phyloP scores from a whole-genome alignment of 1,139 yeast genomes.

The Lodderomyces parapsilosis region DNA sequence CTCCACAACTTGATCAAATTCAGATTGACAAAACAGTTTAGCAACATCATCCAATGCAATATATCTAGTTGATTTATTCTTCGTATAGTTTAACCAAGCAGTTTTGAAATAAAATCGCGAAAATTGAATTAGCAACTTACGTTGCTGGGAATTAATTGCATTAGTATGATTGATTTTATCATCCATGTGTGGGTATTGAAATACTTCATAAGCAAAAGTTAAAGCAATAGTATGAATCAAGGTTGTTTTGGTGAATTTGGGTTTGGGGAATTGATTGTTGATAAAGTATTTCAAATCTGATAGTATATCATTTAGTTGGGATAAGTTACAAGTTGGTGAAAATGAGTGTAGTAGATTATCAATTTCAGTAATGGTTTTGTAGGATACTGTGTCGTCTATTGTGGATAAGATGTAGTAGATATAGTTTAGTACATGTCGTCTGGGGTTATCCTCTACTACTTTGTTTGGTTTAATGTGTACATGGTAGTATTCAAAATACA shows the following conservation, averaged over 20 bases:
- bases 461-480: constrained; percentile 2
- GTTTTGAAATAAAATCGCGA: constrained; percentile 1
- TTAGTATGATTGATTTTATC: background rate
- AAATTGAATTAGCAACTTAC: background rate
- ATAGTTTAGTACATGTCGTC: constrained; percentile 7
- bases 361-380: background rate
- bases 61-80: background rate
- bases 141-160: background rate
- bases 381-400: background rate
- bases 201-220: constrained; percentile 9
- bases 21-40: background rate
- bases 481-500: constrained; percentile 8
- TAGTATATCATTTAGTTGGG: background rate
- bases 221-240: constrained; percentile 7
- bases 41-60: constrained; percentile 1
- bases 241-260: constrained; percentile 1
- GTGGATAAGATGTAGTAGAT: constrained; percentile 4
- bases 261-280: background rate
- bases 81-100: background rate
- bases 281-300: constrained; percentile 4
- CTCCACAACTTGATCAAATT: background rate
- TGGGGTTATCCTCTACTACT: background rate
- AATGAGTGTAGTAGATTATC: background rate
- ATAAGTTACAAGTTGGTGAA: background rate
- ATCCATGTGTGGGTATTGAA: constrained; percentile 6